Percentiles rank a stretch among this genome's conserved stretches.
phyloP scores from a whole-genome alignment of 1,139 yeast genomes.

The Pichia cactophila region DNA sequence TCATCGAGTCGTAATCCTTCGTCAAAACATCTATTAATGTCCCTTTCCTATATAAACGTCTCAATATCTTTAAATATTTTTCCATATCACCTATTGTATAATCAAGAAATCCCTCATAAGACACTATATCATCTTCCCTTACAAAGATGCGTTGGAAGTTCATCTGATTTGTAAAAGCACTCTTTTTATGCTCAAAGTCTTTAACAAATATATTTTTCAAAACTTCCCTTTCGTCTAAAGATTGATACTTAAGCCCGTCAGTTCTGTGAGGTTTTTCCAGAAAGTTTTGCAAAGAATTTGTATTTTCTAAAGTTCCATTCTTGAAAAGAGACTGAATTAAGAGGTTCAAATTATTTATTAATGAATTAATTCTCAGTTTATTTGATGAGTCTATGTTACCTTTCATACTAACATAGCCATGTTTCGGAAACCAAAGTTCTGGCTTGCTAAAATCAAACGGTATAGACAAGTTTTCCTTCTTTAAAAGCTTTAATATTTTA shows the following conservation, averaged over 20 bases:
- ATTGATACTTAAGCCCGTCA: conserved; percentile 4
- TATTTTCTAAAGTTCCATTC: conserved; percentile 13
- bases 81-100: conserved; percentile 45
- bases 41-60: conserved; percentile 37
- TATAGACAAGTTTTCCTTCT: conserved; percentile 20
- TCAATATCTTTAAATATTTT: conserved; percentile 29
- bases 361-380: conserved; percentile 27
- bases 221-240: conserved; percentile 23
- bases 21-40: conserved; percentile 39
- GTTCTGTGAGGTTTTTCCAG: conserved; percentile 7
- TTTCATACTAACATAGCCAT: conserved; percentile 29
- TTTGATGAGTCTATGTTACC: conserved; percentile 29
- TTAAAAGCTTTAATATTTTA: conserved; percentile 22
- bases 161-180: background rate
- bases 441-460: conserved; percentile 20
- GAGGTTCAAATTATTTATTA: conserved; percentile 17
- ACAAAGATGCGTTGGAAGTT: conserved; percentile 7
- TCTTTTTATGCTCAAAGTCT: conserved; percentile 28
- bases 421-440: conserved; percentile 28
- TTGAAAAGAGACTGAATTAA: conserved; percentile 29
- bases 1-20: conserved; percentile 30
- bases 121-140: conserved; percentile 36
- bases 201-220: conserved; percentile 30
- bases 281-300: conserved; percentile 8
- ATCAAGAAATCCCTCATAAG: conserved; percentile 49